Conservation (phyloP, 257 asterid species). For the Forsythia viridissima region DNA sequence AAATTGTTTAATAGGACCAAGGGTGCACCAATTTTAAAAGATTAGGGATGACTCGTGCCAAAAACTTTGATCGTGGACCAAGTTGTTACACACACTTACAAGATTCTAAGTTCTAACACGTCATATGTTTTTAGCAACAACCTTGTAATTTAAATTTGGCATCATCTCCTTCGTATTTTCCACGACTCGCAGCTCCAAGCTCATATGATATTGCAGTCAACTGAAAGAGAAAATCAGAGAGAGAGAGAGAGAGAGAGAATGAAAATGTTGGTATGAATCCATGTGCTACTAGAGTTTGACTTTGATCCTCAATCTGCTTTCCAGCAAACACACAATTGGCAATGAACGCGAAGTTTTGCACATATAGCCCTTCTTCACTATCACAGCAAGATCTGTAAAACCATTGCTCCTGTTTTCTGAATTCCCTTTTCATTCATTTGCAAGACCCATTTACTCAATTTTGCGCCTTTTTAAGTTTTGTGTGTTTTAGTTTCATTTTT, state of each 20-base stretch:
- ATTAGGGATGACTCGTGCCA: background rate
- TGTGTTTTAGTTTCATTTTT: background rate
- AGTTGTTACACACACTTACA: background rate
- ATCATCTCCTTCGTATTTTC: background rate
- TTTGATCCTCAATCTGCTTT: background rate
- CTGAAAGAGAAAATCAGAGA: background rate
- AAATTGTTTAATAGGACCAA: background rate
- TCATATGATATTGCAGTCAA: background rate
- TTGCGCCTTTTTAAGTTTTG: background rate
- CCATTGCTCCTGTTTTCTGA: background rate
- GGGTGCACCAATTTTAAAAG: background rate
- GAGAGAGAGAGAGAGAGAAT: background rate
- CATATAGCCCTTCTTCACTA: background rate
- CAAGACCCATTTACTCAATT: background rate
- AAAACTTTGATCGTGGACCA: background rate
- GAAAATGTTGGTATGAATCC: conserved; percentile 24
- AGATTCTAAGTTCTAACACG: background rate
- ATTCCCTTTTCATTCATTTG: background rate
- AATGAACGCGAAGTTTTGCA: background rate
- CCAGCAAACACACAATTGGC: background rate
- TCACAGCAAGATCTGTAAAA: conserved; percentile 2
- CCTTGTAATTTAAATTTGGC: too few species aligned
- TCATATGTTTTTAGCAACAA: background rate
- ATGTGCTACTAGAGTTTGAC: background rate
- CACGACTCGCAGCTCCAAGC: background rate